Base-by-base conservation (phyloP, 306 rosid genomes). In the cucumber (Cucumis sativus) region DNA sequence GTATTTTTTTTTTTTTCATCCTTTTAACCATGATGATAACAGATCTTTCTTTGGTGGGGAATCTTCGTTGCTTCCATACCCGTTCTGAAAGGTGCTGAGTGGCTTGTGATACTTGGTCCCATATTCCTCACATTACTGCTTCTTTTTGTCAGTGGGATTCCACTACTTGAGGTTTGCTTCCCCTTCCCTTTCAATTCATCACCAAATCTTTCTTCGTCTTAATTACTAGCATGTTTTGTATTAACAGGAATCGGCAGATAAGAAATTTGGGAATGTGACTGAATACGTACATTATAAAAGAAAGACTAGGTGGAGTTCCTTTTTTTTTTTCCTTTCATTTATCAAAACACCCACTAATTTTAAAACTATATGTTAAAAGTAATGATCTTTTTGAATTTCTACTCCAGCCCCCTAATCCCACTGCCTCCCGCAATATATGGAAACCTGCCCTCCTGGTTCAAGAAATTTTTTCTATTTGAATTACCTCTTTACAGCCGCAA, bases 31-130 rank as follows among this genome's bases (percentile, higher is more conserved):
- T 82, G 80, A 82, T 80, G 78, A 35, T 43, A 73, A 60, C 85
- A 95, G 99, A 88, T 95, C 78, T 82, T 90, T 61, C 96, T 95
- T 54, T 95, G 99, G 99, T 95, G 99, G 99, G 99, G 99, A 78
- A 80, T 95, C 49, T 95, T 92, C 81, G 87, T 95, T 82, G 97
- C 92, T 77, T 86, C 99, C 81, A 79, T 89, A 15, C 96, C 98
- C 47, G 83, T 87, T 78, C 82, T 96, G 54, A 56, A 83, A 64
- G 96, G 87, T 67, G 93, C 89, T 76, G 98, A 96, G 85, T 92
- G 98, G 99, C 88, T 92, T 68, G 99, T 91, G 58, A 84, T 96
- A 75, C 54, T 89, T 54, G 99, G 97, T 28, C 98, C 99, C 20
- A 76, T 84, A 85, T 91, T 96, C 79, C 90, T 92, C 78, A 88